Evolutionary conservation across 2,329 filamentous ascomycete species (phyloP).

Genomic region (Colletotrichum sublineola): DNA sequence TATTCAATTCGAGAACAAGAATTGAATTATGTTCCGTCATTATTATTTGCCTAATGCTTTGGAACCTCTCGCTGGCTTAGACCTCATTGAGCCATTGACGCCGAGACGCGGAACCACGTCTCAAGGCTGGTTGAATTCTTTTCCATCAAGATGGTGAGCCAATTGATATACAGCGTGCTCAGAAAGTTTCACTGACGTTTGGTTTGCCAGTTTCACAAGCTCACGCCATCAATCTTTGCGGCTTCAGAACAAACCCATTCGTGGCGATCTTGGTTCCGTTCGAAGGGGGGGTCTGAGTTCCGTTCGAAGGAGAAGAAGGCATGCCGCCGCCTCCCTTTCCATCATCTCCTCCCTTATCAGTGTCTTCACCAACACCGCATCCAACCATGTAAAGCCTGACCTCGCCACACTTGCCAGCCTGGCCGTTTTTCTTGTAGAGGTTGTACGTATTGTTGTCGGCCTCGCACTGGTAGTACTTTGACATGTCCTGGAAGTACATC

Average conservation of each 20-base stretch:
- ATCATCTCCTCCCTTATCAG: neutral
- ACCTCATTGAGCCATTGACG: neutral
- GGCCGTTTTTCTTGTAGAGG: constrained; percentile 61
- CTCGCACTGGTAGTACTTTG: constrained; percentile 71
- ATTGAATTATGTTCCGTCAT: neutral
- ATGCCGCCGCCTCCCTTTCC: neutral
- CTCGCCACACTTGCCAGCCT: constrained; percentile 59
- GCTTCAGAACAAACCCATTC: neutral
- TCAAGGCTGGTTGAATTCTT: neutral
- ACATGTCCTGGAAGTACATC: constrained; percentile 64
- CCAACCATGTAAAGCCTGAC: constrained; percentile 55
- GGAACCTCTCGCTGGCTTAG: neutral
- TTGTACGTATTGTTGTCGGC: constrained; percentile 69
- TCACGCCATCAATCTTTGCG: neutral
- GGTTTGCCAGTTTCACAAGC: neutral
- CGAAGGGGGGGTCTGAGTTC: neutral
- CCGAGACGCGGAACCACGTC: neutral
- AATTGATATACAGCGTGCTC: neutral
- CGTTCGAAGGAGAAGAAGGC: neutral
- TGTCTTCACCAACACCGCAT: constrained; percentile 1
- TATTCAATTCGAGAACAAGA: neutral
- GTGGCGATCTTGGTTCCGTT: neutral
- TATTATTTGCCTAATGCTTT: neutral
- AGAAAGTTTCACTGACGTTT: neutral
- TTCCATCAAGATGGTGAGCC: neutral